These are phyloP conservation scores for Lophiotrema nucula DNA, from an alignment of 495 filamentous ascomycete genomes.

Conservation along the genomic window DNA sequence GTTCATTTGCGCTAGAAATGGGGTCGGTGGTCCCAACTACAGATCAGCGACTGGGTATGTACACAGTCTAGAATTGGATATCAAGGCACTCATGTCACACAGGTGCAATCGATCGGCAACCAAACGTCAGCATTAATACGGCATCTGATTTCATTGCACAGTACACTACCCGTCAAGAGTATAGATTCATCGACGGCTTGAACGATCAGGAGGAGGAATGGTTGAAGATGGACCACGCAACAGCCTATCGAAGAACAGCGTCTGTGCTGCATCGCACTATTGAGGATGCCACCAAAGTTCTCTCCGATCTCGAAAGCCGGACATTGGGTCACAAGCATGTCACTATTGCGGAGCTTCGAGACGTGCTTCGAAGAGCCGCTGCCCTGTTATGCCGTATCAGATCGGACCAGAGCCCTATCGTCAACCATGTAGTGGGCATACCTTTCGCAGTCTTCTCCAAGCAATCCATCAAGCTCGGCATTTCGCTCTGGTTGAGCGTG, in stretches of 20 bases:
- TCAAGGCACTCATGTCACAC: background rate
- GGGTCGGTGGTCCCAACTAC: constrained; percentile 82
- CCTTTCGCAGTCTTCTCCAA: constrained; percentile 92
- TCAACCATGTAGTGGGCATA: constrained; percentile 82
- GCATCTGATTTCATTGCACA: constrained; percentile 95
- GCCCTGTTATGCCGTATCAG: constrained; percentile 75
- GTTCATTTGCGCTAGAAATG: constrained; percentile 93
- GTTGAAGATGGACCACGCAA: constrained; percentile 51
- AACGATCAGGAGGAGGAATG: constrained; percentile 63
- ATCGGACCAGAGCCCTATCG: constrained; percentile 69
- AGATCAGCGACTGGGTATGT: constrained; percentile 72
- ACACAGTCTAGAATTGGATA: background rate
- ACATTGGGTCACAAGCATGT: constrained; percentile 63
- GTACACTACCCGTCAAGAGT: constrained; percentile 95
- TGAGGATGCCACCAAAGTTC: constrained; percentile 54
- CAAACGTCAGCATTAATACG: constrained; percentile 72
- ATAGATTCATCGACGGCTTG: constrained; percentile 72
- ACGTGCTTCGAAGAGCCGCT: constrained; percentile 78
- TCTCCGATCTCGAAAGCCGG: constrained; percentile 67
- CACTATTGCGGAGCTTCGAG: constrained; percentile 71
- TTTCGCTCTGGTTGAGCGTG: constrained; percentile 92
- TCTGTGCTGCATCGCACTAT: constrained; percentile 42
- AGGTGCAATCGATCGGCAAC: constrained; percentile 67
- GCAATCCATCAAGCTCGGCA: constrained; percentile 89
- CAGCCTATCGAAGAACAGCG: background rate